Percentiles rank a stretch among this genome's conserved stretches.
Conservation (phyloP, 2,329 filamentous ascomycete species). For the Cryphonectria parasitica region DNA sequence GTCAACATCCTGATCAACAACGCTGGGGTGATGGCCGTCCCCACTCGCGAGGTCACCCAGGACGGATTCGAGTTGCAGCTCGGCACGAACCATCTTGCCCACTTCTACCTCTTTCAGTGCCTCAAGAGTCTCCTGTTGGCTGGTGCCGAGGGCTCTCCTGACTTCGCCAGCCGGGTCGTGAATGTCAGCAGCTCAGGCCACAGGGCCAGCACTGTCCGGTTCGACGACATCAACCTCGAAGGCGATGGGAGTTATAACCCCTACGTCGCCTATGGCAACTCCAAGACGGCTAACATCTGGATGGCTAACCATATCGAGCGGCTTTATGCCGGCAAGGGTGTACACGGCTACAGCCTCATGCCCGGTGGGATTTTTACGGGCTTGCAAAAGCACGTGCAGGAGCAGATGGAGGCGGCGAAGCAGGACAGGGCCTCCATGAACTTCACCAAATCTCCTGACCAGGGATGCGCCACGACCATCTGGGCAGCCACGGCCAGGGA, state of each 20-base stretch:
- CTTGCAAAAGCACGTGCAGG: slow-evolving; percentile 36
- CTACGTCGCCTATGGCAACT: slow-evolving; percentile 44
- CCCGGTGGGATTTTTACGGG: slow-evolving; percentile 47
- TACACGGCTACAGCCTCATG: slow-evolving; percentile 48
- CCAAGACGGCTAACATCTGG: slow-evolving; percentile 52
- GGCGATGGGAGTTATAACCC: slow-evolving; percentile 39
- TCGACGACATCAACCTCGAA: slow-evolving; percentile 47
- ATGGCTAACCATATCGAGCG: slow-evolving; percentile 53
- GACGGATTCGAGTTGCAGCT: slow-evolving; percentile 56
- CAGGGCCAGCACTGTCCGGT: slow-evolving; percentile 37
- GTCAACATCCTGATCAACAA: slow-evolving; percentile 46
- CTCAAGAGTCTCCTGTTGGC: slow-evolving; percentile 48
- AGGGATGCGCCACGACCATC: slow-evolving; percentile 49
- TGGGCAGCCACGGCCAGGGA: slow-evolving; percentile 44
- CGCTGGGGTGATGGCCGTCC: slow-evolving; percentile 48
- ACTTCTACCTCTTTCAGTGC: slow-evolving; percentile 57
- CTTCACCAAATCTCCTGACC: slow-evolving; percentile 40
- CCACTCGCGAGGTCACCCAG: slow-evolving; percentile 38
- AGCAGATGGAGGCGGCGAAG: slow-evolving; percentile 26
- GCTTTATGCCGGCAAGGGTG: slow-evolving; percentile 42
- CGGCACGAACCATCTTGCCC: slow-evolving; percentile 54
- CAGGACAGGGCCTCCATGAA: slow-evolving; percentile 30
- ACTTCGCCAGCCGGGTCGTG: slow-evolving; percentile 50
- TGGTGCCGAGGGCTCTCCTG: slow-evolving; percentile 38
- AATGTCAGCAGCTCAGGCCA: slow-evolving; percentile 48